phyloP scores from a whole-genome alignment of 139 green algal genomes.

The Micractinium conductrix region DNA sequence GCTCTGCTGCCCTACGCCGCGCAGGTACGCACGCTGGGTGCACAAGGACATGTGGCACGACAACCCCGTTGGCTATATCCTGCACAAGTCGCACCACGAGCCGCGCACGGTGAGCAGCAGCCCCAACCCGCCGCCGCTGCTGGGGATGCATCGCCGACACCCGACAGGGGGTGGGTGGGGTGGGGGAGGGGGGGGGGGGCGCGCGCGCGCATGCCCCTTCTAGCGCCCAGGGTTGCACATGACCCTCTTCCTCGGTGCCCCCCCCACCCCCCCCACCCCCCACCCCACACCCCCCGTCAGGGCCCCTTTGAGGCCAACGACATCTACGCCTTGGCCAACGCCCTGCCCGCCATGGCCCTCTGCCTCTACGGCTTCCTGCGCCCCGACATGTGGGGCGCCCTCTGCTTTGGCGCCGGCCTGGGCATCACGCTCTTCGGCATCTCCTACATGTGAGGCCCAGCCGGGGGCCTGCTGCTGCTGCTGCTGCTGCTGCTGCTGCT shows the following conservation, averaged over 20 bases:
- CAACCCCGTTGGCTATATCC: constrained; percentile 73
- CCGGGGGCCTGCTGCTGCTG: neutral
- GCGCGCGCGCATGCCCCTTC: too few relatives aligned
- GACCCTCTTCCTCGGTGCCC: neutral
- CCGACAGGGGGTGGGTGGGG: too few relatives aligned
- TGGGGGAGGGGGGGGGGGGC: too few relatives aligned
- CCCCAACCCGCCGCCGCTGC: too few relatives aligned
- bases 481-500: too few relatives aligned
- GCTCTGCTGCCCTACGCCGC: neutral
- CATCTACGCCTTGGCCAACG: constrained; percentile 94
- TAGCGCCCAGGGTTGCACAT: too few relatives aligned
- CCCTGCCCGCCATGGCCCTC: constrained; percentile 89
- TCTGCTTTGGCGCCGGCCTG: constrained; percentile 93
- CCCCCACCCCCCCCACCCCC: neutral
- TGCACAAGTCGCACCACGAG: constrained; percentile 96
- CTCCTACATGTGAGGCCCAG: constrained; percentile 88
- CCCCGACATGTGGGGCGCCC: constrained; percentile 70
- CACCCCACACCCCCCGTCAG: neutral
- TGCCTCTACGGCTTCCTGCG: constrained; percentile 93
- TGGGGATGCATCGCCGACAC: too few relatives aligned
- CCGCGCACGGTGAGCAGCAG: constrained; percentile 74
- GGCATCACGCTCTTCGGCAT: constrained; percentile 98
- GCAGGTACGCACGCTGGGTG: constrained; percentile 84
- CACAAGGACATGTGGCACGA: constrained; percentile 97
- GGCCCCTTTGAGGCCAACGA: constrained; percentile 98